Evolutionary conservation across 2,329 filamentous ascomycete species (phyloP).

Genomic region (Blumeriella jaapii): DNA sequence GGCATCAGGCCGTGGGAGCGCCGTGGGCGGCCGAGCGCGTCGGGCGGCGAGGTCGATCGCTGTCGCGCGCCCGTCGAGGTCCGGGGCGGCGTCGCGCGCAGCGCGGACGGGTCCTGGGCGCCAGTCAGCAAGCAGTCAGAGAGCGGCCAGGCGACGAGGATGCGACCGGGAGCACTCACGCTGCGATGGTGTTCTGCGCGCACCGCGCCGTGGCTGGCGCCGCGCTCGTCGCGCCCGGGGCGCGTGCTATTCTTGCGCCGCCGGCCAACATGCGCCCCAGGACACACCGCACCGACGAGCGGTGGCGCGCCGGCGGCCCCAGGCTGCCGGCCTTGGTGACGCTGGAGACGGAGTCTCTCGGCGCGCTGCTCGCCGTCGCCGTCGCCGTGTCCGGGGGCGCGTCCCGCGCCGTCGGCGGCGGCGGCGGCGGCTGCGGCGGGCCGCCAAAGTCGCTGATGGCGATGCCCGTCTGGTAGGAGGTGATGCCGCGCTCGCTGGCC

Average conservation of each 20-base stretch:
- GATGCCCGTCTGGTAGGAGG: slow-evolving; percentile 8
- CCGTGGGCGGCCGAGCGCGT: background rate
- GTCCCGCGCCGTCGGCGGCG: no score
- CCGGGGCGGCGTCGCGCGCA: slow-evolving; percentile 27
- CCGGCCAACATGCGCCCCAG: slow-evolving; percentile 47
- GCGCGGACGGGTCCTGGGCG: slow-evolving; percentile 31
- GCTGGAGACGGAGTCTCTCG: no score
- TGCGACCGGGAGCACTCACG: no score
- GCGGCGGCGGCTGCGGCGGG: slow-evolving; percentile 3
- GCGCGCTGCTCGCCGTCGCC: no score
- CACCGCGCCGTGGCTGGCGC: slow-evolving; percentile 3
- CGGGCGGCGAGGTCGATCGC: slow-evolving; percentile 33
- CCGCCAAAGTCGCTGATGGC: slow-evolving; percentile 8
- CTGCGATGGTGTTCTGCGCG: slow-evolving; percentile 34
- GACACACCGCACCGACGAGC: slow-evolving; percentile 42
- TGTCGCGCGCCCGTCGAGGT: slow-evolving; percentile 32
- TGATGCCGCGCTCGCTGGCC: slow-evolving; percentile 11
- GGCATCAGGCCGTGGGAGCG: no score
- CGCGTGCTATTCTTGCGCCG: slow-evolving; percentile 36
- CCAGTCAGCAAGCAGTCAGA: slow-evolving; percentile 7
- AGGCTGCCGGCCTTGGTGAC: no score
- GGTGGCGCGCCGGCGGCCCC: no score
- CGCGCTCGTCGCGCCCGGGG: slow-evolving; percentile 5
- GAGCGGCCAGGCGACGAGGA: no score
- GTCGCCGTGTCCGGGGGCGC: no score